These are phyloP conservation scores for Phytophthora hybrid DNA, from an alignment of 352 stramenopile genomes.

Conservation along the genomic window DNA sequence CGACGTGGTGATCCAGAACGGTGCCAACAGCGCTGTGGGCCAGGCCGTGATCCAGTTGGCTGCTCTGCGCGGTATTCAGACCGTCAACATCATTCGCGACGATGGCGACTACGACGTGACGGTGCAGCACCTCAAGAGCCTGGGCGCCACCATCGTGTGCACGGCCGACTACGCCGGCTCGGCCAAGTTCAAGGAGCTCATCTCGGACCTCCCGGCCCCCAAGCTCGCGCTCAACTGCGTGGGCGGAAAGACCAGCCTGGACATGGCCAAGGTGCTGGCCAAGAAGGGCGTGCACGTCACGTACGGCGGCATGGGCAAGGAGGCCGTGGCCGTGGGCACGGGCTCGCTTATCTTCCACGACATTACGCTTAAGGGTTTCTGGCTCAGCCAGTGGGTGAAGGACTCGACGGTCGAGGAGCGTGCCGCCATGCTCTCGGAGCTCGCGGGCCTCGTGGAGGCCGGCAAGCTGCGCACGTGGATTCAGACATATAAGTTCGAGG, in stretches of 20 bases:
- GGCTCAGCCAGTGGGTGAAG: slow-evolving; percentile 88
- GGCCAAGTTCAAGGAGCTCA: slow-evolving; percentile 87
- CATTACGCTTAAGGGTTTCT: slow-evolving; percentile 91
- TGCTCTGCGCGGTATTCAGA: slow-evolving; percentile 88
- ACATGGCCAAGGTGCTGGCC: slow-evolving; percentile 72
- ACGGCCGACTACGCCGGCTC: slow-evolving; percentile 77
- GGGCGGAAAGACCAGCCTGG: slow-evolving; percentile 71
- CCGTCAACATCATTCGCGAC: slow-evolving; percentile 91
- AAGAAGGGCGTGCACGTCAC: slow-evolving; percentile 86
- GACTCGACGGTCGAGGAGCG: slow-evolving; percentile 69
- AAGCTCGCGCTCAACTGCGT: slow-evolving; percentile 90
- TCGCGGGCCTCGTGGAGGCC: slow-evolving; percentile 68
- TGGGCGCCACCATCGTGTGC: slow-evolving; percentile 82
- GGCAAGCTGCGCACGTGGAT: slow-evolving; percentile 87
- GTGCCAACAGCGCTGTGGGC: slow-evolving; percentile 88
- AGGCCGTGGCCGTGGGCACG: slow-evolving; percentile 71
- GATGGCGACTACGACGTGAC: slow-evolving; percentile 82
- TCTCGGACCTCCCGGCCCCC: slow-evolving; percentile 81
- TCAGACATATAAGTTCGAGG: slow-evolving; percentile 87
- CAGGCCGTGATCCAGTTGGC: slow-evolving; percentile 91
- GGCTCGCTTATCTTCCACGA: slow-evolving; percentile 87
- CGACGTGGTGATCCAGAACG: slow-evolving; percentile 93
- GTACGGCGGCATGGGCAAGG: slow-evolving; percentile 85
- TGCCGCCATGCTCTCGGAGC: slow-evolving; percentile 70
- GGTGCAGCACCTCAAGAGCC: slow-evolving; percentile 80